Evolutionary conservation across 345 rosid genomes (phyloP).

Genomic region (Nasturtium officinale): DNA sequence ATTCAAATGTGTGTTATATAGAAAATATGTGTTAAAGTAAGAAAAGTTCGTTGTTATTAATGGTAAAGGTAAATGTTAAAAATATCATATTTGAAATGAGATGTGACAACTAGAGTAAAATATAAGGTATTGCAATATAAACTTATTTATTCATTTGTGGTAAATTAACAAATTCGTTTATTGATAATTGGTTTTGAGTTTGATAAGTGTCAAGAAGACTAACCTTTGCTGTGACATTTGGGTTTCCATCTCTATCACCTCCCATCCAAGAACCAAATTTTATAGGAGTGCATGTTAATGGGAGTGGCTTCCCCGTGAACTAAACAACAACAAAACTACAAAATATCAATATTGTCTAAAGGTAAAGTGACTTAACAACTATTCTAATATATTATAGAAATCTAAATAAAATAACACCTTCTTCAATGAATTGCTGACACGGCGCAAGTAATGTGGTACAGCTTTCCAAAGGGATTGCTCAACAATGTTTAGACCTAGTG

Average conservation of each 20-base stretch:
- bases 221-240: conserved; percentile 88
- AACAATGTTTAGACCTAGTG: conserved; percentile 84
- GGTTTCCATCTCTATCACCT: conserved; percentile 97
- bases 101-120: neutral
- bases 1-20: conserved; percentile 9
- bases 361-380: neutral
- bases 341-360: conserved; percentile 13
- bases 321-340: conserved; percentile 24
- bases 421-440: conserved; percentile 85
- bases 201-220: conserved; percentile 18
- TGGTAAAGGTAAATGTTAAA: neutral
- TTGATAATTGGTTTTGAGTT: neutral
- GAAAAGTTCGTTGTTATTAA: too few relatives aligned
- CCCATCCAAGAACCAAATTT: conserved; percentile 98
- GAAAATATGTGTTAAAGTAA: neutral
- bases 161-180: neutral
- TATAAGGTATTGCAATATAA: neutral
- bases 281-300: conserved; percentile 86
- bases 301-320: conserved; percentile 84
- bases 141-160: too few relatives aligned
- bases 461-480: conserved; percentile 99
- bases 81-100: neutral
- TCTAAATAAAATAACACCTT: conserved; percentile 50
- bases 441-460: conserved; percentile 86
- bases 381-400: neutral